Evolutionary conservation across 1,139 yeast species (phyloP), one percentile per base, ranked within the genome.

Genomic region (Taiozyma onychis): DNA sequence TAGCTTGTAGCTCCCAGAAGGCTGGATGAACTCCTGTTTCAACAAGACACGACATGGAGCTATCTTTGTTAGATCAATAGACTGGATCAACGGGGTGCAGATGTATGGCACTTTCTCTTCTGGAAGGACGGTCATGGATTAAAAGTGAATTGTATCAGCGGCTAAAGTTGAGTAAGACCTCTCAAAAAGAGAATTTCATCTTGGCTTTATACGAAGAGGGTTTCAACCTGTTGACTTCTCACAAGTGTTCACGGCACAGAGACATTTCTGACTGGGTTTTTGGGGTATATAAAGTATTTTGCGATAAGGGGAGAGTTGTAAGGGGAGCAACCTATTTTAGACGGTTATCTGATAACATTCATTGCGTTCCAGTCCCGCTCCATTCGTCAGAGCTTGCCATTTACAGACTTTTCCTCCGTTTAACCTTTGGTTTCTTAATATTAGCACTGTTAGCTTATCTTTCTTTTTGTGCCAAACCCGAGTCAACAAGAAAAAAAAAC

Each of bases 1-100:
- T 30, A 83, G 71, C 63, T 85, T 85, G 72, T 85, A 85, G 46
- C 87, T 80, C 1, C 91, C 90, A 16, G 85, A 74, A 4, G 91
- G 90, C 60, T 85, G 93, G 37, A 80, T 73, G 55, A 72, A 73
- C 59, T 85, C 93, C 53, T 80, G 78, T 62, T 85, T 85, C 53
- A 84, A 69, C 35, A 73, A 70, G 6, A 83, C 72, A 30, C 77
- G 73, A 52, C 83, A 80, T 28, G 75, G 74, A 2, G 74, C 60
- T 45, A 49, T 60, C 28, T 45, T 68, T 60, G 63, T 75, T 49
- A 57, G 58, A 46, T 59, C 68, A 43, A 22, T 71, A 58, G 51
- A 71, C 68, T 75, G 77, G 3, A 71, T 62, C 46, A 79, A 60
- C 1, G 80, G 73, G 1, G 83, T 77, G 46, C 69, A 65, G 26